These are phyloP conservation scores for Musa schizocarpa DNA, from an alignment of 176 grass and related monocot species.

Conservation along the genomic window DNA sequence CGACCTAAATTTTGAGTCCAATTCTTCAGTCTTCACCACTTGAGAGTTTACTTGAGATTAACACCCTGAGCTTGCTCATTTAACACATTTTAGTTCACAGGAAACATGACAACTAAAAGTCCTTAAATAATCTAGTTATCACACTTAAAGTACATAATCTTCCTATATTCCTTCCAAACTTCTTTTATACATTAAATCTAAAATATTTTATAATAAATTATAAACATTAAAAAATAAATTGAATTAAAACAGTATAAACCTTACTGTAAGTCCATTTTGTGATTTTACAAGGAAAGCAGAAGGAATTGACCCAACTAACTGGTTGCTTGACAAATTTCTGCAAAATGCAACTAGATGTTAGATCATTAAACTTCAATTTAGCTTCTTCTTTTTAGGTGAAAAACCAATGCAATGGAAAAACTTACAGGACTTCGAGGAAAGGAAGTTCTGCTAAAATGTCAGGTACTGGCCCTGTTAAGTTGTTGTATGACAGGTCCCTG, in stretches of 20 bases:
- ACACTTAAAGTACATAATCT: not conserved
- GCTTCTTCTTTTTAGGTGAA: not conserved
- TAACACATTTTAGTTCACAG: not conserved
- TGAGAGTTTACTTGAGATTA: not conserved
- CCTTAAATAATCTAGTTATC: not conserved
- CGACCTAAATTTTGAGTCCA: not conserved
- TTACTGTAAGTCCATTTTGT: conserved; percentile 35
- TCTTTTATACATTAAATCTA: too few relatives aligned
- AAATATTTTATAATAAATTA: not conserved
- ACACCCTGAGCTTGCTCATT: not conserved
- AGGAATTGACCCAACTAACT: conserved; percentile 35
- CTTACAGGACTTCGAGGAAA: conserved; percentile 38
- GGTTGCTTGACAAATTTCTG: conserved; percentile 45
- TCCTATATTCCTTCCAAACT: not conserved
- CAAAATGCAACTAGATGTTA: not conserved
- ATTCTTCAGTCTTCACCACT: not conserved
- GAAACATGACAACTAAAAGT: not conserved
- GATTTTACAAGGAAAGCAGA: conserved; percentile 33
- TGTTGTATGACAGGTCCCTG: conserved; percentile 62
- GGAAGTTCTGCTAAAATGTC: conserved; percentile 32
- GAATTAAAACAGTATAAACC: conserved; percentile 19
- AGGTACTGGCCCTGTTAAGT: conserved; percentile 42
- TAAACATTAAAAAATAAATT: not conserved
- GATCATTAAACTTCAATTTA: not conserved
- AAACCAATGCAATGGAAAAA: not conserved